Conservation (phyloP, 140 eudicot genomes). For the Cichorium intybus region DNA sequence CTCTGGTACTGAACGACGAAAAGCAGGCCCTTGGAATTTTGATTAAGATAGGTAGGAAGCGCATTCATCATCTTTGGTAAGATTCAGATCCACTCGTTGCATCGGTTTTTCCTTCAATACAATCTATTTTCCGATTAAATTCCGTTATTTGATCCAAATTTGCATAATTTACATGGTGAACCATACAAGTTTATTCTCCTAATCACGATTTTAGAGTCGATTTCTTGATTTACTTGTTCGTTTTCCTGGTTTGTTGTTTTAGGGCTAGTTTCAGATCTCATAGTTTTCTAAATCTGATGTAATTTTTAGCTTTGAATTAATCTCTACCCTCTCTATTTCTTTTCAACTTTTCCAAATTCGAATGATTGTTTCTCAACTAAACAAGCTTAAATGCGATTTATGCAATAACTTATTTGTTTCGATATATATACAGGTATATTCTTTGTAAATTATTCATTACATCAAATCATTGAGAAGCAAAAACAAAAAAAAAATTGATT, state of each 20-base stretch:
- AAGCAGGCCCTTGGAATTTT: conserved; percentile 7
- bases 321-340: background rate
- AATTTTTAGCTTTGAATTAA: background rate
- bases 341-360: conserved; percentile 2
- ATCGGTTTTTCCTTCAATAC: conserved; percentile 1
- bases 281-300: background rate
- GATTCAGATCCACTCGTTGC: conserved; percentile 24
- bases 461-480: background rate
- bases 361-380: conserved; percentile 5
- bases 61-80: conserved; percentile 21
- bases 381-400: background rate
- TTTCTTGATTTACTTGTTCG: background rate
- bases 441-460: background rate
- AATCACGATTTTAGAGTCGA: background rate
- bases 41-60: background rate
- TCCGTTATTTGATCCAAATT: conserved; percentile 17
- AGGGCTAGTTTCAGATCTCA: conserved; percentile 31
- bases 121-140: background rate
- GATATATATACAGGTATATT: background rate
- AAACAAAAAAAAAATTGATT: too few species aligned
- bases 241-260: background rate
- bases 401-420: background rate
- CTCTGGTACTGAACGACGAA: conserved; percentile 14
- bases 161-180: background rate
- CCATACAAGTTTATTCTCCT: background rate